Percentiles rank a stretch among this genome's conserved stretches.
Conservation (phyloP, 768 basidiomycete species). For the Termitomyces sp. region DNA sequence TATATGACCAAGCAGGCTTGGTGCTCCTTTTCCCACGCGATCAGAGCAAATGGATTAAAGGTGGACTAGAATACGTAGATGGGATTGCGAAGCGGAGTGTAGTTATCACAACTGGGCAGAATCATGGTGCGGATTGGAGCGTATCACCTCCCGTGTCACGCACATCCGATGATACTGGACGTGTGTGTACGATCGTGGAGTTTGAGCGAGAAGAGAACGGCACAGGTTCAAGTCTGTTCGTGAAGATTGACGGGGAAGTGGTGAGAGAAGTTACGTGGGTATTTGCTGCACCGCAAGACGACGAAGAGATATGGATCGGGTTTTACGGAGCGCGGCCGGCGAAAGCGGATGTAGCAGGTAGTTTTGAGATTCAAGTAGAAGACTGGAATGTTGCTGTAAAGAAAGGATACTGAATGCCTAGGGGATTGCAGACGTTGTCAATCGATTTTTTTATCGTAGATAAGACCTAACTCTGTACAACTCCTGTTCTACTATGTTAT, state of each 20-base stretch:
- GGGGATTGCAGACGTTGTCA: neutral
- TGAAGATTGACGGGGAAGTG: conserved; percentile 14
- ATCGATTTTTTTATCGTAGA: neutral
- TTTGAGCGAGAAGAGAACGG: conserved; percentile 11
- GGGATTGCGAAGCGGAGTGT: conserved; percentile 12
- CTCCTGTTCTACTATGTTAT: neutral
- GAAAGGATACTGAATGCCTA: neutral
- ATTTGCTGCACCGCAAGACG: conserved; percentile 6
- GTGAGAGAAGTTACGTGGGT: conserved; percentile 17
- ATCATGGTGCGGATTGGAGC: conserved; percentile 14
- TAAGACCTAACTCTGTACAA: neutral
- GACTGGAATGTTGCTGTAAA: neutral
- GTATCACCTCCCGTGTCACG: conserved; percentile 11
- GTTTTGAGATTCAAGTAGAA: neutral
- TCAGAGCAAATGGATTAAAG: conserved; percentile 14
- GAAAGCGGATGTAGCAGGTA: neutral
- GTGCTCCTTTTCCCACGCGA: conserved; percentile 11
- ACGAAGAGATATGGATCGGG: conserved; percentile 12
- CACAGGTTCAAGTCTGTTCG: conserved; percentile 12
- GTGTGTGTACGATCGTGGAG: conserved; percentile 9
- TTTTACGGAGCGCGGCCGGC: neutral
- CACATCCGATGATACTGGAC: neutral
- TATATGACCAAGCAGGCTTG: conserved; percentile 14
- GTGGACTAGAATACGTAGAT: conserved; percentile 13
- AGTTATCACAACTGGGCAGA: conserved; percentile 10